These are phyloP conservation scores for Schoenoplectus tabernaemontani DNA, from an alignment of 202 grass and related monocot species.

Conservation along the genomic window DNA sequence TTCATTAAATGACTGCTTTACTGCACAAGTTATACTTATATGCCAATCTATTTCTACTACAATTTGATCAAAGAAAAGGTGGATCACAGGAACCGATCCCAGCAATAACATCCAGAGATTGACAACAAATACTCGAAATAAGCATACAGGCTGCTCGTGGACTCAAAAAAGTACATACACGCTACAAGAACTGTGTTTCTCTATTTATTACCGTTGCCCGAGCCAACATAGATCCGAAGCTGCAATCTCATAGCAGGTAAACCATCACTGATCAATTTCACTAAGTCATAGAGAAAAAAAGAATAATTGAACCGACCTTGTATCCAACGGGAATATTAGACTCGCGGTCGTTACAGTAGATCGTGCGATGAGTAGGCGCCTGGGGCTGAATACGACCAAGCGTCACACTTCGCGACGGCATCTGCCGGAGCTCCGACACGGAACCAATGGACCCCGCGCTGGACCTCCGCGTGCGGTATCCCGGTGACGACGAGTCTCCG, in stretches of 20 bases:
- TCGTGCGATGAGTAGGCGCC: conserved; percentile 72
- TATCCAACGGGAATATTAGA: conserved; percentile 60
- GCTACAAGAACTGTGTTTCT: neutral
- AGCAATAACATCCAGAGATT: neutral
- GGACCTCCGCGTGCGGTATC: conserved; percentile 7
- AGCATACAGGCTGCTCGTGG: neutral
- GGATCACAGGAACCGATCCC: neutral
- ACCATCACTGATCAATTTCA: neutral
- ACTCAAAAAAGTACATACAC: neutral
- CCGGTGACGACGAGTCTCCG: conserved; percentile 28
- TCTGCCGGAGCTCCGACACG: conserved; percentile 15
- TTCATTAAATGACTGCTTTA: neutral
- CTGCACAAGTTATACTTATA: neutral
- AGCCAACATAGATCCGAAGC: neutral
- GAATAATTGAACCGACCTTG: conserved; percentile 42
- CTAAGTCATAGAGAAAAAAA: neutral
- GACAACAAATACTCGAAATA: neutral
- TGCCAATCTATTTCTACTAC: neutral
- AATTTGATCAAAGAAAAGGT: neutral
- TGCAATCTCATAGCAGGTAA: neutral
- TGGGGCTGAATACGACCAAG: conserved; percentile 88
- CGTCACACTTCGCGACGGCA: conserved; percentile 45
- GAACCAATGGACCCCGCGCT: conserved; percentile 16
- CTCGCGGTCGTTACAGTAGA: conserved; percentile 86
- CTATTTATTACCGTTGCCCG: conserved; percentile 3